A percentile compares a stretch with the other conserved stretches of the same genome.
Conservation (phyloP, 2,329 filamentous ascomycete genomes). For the Venturiaceae sp. region DNA sequence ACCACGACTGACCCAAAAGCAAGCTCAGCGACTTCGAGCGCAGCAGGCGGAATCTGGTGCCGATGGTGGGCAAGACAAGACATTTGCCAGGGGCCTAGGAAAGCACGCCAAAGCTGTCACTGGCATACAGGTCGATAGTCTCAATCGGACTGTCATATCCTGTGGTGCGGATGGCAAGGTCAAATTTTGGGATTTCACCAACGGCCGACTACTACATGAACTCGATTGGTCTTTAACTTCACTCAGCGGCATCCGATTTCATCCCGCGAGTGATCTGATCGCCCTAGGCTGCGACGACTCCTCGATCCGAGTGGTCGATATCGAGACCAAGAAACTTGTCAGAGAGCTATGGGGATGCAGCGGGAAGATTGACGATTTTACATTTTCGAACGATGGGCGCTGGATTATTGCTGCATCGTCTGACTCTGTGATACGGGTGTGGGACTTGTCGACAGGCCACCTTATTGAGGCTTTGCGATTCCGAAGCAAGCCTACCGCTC, state of each 20-base stretch:
- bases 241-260: constrained; percentile 70
- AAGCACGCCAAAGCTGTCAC: constrained; percentile 78
- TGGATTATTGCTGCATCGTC: constrained; percentile 88
- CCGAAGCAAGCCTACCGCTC: constrained; percentile 66
- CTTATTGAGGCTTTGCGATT: constrained; percentile 86
- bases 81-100: constrained; percentile 43
- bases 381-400: constrained; percentile 81
- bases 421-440: constrained; percentile 72
- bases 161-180: constrained; percentile 85
- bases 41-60: constrained; percentile 46
- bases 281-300: constrained; percentile 84
- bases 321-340: constrained; percentile 82
- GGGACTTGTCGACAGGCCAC: constrained; percentile 93
- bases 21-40: constrained; percentile 67
- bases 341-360: constrained; percentile 77
- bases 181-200: constrained; percentile 96
- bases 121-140: constrained; percentile 76
- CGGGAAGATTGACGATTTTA: constrained; percentile 14
- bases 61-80: constrained; percentile 28
- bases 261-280: constrained; percentile 72
- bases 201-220: constrained; percentile 67
- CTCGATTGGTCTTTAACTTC: constrained; percentile 72
- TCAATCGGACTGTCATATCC: constrained; percentile 79
- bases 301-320: constrained; percentile 79
- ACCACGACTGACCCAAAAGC: constrained; percentile 63